Conservation (phyloP, 192 early-diverging fungal species). For the Mortierella antarctica region DNA sequence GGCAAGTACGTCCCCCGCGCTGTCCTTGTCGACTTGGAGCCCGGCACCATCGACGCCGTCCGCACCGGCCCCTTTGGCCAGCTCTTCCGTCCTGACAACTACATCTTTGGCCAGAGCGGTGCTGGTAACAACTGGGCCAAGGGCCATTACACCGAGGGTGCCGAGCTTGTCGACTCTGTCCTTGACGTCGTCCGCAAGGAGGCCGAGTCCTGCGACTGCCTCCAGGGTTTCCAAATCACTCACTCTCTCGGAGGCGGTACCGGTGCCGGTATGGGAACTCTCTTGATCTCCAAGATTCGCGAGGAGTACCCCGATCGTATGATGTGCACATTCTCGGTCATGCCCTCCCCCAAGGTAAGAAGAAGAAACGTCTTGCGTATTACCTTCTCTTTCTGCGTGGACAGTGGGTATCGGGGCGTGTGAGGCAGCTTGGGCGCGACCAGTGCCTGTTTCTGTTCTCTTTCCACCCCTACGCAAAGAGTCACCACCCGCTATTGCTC, state of each 20-base stretch:
- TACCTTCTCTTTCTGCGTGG: too few relatives aligned
- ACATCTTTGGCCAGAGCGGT: constrained; percentile 93
- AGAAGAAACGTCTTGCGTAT: not conserved
- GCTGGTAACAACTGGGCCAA: constrained; percentile 99
- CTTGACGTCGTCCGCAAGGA: constrained; percentile 97
- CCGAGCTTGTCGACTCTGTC: constrained; percentile 96
- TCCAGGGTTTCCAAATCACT: constrained; percentile 99
- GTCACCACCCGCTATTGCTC: too few relatives aligned
- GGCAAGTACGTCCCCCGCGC: constrained; percentile 82
- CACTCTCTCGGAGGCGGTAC: constrained; percentile 99
- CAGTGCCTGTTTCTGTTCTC: too few relatives aligned
- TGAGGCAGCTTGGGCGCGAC: too few relatives aligned
- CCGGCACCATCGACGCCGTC: constrained; percentile 78
- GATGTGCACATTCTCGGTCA: constrained; percentile 98
- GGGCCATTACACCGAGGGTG: constrained; percentile 99
- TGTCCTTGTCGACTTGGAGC: constrained; percentile 84
- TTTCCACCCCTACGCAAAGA: too few relatives aligned
- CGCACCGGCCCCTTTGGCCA: constrained; percentile 82
- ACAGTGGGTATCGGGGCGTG: too few relatives aligned
- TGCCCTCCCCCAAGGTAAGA: constrained; percentile 91
- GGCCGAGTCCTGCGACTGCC: constrained; percentile 94
- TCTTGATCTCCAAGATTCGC: constrained; percentile 97
- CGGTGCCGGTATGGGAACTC: constrained; percentile 96
- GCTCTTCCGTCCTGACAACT: constrained; percentile 98
- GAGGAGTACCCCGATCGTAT: constrained; percentile 99